Conservation (phyloP, 148 eudicot species). For the Fallopia convolvulus region DNA sequence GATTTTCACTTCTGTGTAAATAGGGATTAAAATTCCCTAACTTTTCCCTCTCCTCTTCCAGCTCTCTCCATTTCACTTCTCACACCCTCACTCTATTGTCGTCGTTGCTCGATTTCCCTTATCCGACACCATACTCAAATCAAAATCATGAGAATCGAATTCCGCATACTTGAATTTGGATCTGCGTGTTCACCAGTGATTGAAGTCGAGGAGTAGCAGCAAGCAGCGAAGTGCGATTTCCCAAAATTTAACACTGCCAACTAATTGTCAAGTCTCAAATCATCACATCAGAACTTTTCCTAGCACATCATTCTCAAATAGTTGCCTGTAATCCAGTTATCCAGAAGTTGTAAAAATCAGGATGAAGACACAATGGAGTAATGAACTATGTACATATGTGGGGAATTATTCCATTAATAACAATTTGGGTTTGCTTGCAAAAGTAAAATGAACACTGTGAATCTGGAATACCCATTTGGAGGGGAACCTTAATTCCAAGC, state of each 20-base stretch:
- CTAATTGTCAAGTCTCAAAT: too few relatives aligned
- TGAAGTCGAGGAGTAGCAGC: too few relatives aligned
- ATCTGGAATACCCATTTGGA: conserved; percentile 28
- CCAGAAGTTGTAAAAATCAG: too few relatives aligned
- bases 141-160: background rate
- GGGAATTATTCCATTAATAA: background rate
- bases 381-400: too few relatives aligned
- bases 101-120: background rate
- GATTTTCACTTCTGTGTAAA: too few relatives aligned
- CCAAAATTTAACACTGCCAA: too few relatives aligned
- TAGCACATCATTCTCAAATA: too few relatives aligned
- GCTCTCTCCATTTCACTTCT: background rate
- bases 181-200: background rate
- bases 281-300: too few relatives aligned
- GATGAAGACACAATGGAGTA: too few relatives aligned
- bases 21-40: background rate
- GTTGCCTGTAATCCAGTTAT: too few relatives aligned
- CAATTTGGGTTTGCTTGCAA: background rate
- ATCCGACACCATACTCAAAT: background rate
- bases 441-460: background rate
- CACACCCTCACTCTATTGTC: background rate
- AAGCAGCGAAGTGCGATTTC: too few relatives aligned
- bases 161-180: background rate
- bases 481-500: conserved; percentile 64
- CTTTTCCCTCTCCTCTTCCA: background rate